Conservation (phyloP, 345 rosid species). For the Brassica carinata region DNA sequence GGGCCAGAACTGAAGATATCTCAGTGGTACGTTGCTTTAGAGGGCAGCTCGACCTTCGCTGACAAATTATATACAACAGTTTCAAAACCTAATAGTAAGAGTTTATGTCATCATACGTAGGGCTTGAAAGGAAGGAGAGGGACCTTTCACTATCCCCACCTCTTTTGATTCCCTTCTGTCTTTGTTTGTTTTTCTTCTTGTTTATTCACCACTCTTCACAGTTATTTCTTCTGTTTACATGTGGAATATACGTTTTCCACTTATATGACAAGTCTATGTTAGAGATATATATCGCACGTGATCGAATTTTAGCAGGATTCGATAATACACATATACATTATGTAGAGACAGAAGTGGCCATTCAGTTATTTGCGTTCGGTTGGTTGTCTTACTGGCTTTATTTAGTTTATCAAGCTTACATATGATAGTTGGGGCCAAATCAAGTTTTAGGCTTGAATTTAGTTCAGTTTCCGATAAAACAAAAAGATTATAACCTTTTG, state of each 20-base stretch:
- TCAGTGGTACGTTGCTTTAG: slow-evolving; percentile 44
- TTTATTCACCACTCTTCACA: slow-evolving; percentile 20
- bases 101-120: slow-evolving; percentile 39
- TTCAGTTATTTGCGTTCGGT: background rate
- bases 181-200: slow-evolving; percentile 33
- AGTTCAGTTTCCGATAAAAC: background rate
- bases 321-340: background rate
- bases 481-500: background rate
- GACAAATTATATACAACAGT: slow-evolving; percentile 22
- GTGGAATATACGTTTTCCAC: slow-evolving; percentile 30
- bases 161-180: slow-evolving; percentile 39
- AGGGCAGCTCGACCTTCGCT: slow-evolving; percentile 45
- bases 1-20: slow-evolving; percentile 27
- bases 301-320: slow-evolving; percentile 25
- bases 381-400: background rate
- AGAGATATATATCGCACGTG: slow-evolving; percentile 21
- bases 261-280: slow-evolving; percentile 29
- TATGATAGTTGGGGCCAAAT: background rate
- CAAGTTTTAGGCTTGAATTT: background rate
- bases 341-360: background rate
- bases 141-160: slow-evolving; percentile 29
- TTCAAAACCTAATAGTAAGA: slow-evolving; percentile 19
- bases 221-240: slow-evolving; percentile 14
- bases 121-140: slow-evolving; percentile 32
- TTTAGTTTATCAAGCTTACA: background rate